Base-by-base conservation (phyloP, 768 basidiomycete species). In the Calocybe gangraenosa region DNA sequence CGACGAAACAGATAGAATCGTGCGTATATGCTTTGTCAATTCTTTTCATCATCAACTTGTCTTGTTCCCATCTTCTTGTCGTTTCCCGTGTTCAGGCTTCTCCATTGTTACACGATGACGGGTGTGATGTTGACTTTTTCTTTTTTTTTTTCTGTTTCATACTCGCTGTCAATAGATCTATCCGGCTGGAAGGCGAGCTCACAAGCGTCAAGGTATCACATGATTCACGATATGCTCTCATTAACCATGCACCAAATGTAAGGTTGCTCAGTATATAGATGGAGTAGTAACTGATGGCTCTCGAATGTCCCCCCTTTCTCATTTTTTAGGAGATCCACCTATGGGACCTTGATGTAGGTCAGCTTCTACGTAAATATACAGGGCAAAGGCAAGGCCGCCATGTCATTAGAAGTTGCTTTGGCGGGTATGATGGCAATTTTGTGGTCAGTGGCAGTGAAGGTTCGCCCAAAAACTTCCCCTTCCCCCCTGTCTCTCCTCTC, bases 401-500 rank as follows among this genome's bases (percentile, higher is more conserved):
- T 63, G 82, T 96, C 51, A 88, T 98, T 49, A 81, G 91, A 47
- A 91, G 89, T 62, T 94, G 91, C 59, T 97, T 98, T 64, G 96
- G 94, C 21, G 94, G 95, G 21, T 70, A 84, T 42, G 82, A 88
- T 57, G 86, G 84, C 42, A 90, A 87, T 59, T 93, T 94, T 60
- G 78, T 99, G 41, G 78, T 92, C 49, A 92, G 89, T 58, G 96
- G 95, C 17, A 95, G 92, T 58, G 95, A 97, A 82, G 95, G 95
- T 91, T 52, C 42, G 78, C 65, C 10, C n/a, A n/a, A n/a, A n/a
- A n/a, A n/a, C n/a, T n/a, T n/a, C n/a, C n/a, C n/a, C n/a, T n/a
- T 33, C 25, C 44, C 23, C 13, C 15, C 36, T 13, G 22, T 37
- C 23, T 34, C 23, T 23, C 2, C 30, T 14, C 46, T 42, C 25